These are phyloP conservation scores for Hypoxylon trugodes DNA, from an alignment of 495 filamentous ascomycete species.

Conservation along the genomic window DNA sequence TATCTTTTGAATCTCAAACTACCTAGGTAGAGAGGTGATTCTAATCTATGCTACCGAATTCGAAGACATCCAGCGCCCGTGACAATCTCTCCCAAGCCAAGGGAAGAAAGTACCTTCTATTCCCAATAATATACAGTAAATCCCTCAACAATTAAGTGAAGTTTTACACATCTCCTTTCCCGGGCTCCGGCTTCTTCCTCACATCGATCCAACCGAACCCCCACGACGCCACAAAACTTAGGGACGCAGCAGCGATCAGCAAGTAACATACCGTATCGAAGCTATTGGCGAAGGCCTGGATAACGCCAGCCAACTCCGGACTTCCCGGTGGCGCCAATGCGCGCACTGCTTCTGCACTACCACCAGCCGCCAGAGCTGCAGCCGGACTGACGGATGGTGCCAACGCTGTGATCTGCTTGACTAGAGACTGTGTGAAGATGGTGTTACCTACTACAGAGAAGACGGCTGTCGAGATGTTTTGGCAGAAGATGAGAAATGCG, in stretches of 20 bases:
- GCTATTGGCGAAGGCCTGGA: constrained; percentile 54
- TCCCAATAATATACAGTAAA: no score
- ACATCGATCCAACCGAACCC: constrained; percentile 65
- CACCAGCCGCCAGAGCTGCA: constrained; percentile 48
- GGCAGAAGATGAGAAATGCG: constrained; percentile 62
- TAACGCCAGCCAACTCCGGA: constrained; percentile 45
- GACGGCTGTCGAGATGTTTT: constrained; percentile 61
- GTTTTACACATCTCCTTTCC: constrained; percentile 21
- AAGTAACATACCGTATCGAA: constrained; percentile 56
- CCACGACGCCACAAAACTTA: constrained; percentile 48
- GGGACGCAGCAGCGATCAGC: constrained; percentile 40
- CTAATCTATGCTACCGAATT: no score
- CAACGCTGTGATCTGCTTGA: constrained; percentile 41
- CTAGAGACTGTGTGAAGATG: constrained; percentile 59
- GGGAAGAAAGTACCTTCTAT: no score
- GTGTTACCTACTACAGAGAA: constrained; percentile 61
- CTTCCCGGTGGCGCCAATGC: constrained; percentile 50
- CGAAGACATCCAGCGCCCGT: no score
- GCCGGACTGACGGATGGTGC: constrained; percentile 52
- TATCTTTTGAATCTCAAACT: no score
- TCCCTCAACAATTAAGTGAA: neutral
- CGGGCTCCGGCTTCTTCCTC: constrained; percentile 52
- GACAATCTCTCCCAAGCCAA: no score
- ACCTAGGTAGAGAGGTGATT: no score
- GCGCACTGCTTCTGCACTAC: constrained; percentile 50